A percentile compares a stretch with the other conserved stretches of the same genome.
Evolutionary conservation across 2,329 filamentous ascomycete species (phyloP).

Genomic region (Alternaria sp.): DNA sequence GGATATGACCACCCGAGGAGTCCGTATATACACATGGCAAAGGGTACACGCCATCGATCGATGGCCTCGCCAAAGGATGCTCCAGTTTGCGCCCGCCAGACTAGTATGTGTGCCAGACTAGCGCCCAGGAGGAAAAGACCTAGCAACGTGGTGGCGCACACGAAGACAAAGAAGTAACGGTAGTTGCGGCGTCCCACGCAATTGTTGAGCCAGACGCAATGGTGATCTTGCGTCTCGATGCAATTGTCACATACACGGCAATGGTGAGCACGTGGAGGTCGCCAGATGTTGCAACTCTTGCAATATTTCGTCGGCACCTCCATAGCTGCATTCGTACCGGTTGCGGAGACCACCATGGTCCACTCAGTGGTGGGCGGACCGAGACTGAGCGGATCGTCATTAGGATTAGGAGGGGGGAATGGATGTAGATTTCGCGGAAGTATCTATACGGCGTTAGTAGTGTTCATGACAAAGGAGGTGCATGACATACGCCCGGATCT

Average conservation of each 20-base stretch:
- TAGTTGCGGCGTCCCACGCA: slow-evolving; percentile 97
- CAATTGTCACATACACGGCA: slow-evolving; percentile 97
- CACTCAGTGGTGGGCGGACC: slow-evolving; percentile 91
- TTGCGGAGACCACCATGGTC: slow-evolving; percentile 85
- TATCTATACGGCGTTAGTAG: slow-evolving; percentile 65
- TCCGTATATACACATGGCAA: slow-evolving; percentile 87
- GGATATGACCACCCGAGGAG: slow-evolving; percentile 80
- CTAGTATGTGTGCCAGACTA: slow-evolving; percentile 79
- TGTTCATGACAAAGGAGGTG: neutral
- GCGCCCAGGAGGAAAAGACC: slow-evolving; percentile 77
- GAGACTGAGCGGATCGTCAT: slow-evolving; percentile 80
- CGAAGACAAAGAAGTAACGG: slow-evolving; percentile 94
- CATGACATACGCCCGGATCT: slow-evolving; percentile 83
- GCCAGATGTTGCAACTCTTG: slow-evolving; percentile 97
- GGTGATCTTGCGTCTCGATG: slow-evolving; percentile 95
- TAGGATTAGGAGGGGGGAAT: slow-evolving; percentile 76
- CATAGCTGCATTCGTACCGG: slow-evolving; percentile 81
- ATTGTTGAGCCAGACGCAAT: slow-evolving; percentile 99
- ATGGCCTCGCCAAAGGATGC: slow-evolving; percentile 74
- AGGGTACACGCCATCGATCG: slow-evolving; percentile 75
- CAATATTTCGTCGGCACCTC: slow-evolving; percentile 98
- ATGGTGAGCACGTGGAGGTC: slow-evolving; percentile 92
- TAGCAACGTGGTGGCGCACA: slow-evolving; percentile 78
- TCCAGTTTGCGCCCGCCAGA: slow-evolving; percentile 69
- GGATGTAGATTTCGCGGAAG: slow-evolving; percentile 89